phyloP scores from a whole-genome alignment of 176 grass and related monocot species.

The Triticum timopheevii region DNA sequence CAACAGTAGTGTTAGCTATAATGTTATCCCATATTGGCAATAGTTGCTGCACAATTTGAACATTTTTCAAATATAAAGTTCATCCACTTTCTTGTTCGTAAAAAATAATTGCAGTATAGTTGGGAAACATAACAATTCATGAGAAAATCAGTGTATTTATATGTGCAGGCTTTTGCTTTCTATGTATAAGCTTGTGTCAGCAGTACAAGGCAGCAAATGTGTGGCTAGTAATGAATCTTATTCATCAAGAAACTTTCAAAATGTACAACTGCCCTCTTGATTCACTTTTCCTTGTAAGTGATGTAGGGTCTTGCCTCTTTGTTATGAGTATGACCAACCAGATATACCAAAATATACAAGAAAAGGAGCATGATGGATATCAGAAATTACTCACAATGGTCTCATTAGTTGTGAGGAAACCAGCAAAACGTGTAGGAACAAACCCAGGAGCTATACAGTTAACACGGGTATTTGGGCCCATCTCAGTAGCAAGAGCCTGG shows the following conservation, averaged over 20 bases:
- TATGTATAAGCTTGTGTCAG: neutral
- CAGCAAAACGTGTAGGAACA: slow-evolving; percentile 91
- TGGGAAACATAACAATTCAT: neutral
- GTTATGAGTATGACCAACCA: neutral
- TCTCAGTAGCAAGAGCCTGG: slow-evolving; percentile 84
- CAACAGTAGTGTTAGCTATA: neutral
- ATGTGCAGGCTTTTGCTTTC: neutral
- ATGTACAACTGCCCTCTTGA: neutral
- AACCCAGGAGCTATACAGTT: slow-evolving; percentile 99
- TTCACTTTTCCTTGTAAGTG: neutral
- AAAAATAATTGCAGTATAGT: neutral
- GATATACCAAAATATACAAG: neutral
- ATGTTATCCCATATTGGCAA: neutral
- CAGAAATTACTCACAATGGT: slow-evolving; percentile 62
- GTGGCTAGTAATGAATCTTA: neutral
- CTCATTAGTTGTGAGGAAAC: slow-evolving; percentile 73
- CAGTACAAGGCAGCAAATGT: neutral
- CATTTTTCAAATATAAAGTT: neutral
- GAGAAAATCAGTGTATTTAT: neutral
- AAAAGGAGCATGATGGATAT: neutral
- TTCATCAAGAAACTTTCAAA: neutral
- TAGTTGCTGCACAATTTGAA: neutral
- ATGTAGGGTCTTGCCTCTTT: neutral
- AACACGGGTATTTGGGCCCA: slow-evolving; percentile 87
- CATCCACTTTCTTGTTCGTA: neutral